Base-by-base conservation (phyloP, 306 rosid genomes). In the Trifolium pratense region DNA sequence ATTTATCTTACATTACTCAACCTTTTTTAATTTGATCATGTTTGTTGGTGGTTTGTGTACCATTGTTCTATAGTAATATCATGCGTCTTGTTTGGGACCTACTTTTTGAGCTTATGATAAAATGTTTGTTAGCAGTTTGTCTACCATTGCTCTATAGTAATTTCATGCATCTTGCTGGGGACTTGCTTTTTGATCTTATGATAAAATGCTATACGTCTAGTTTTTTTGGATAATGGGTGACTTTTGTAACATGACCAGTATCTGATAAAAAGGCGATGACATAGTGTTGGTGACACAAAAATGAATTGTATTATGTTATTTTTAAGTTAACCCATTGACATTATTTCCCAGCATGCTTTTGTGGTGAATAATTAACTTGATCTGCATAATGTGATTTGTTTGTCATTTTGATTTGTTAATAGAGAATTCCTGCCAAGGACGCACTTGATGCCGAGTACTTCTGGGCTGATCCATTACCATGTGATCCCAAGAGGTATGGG, bases 401-500 rank as follows among this genome's bases (percentile, higher is more conserved):
- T 81, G 68, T 63, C 32, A 37, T 15, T 72, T 55, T 81, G 40
- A 40, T 37, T 68, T 49, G 39, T 65, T 49, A 25, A 43, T 43
- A 89, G 90, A 89, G 96, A 82, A 84, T 87, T 58, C 70, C 89
- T 71, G 92, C 90, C 3, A 83, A 84, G 74, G 89, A 89, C 56
- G 92, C 96, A 21, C 87, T 89, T 64, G 92, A 87, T 86, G 90
- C 89, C 0, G 96, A 89, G 70, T 89, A 89, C 83, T 89, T 87
- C 81, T 87, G 92, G 92, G 78, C 78, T 78, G 96, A 89, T 80
- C 96, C 96, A 15, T 71, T 84, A 68, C 96, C 96, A 31, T 87
- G 92, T 12, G 92, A 87, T 79, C 96, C 96, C 9, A 87, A 82
- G 84, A 87, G 89, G 96, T 88, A 66, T 49, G 66, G 10, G 45